Evolutionary conservation across 2,329 filamentous ascomycete genomes (phyloP).

Genomic region (Sarocladium brachiariae): DNA sequence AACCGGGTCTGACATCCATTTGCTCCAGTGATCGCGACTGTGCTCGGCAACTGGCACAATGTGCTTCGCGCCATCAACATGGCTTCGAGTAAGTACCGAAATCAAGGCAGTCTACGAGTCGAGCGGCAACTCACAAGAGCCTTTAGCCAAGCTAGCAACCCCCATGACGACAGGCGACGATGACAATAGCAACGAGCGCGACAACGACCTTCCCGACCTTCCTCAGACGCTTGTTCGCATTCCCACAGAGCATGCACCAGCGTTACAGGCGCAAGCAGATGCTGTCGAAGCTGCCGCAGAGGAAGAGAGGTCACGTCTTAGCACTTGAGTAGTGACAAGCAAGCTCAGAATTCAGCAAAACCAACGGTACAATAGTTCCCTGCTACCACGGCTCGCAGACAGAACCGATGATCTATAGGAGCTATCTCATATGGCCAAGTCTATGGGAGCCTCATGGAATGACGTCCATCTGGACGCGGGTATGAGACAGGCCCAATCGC

Average conservation of each 20-base stretch:
- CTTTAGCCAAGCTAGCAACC: conserved; percentile 61
- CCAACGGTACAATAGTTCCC: background rate
- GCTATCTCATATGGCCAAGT: too few species aligned
- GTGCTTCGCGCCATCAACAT: conserved; percentile 79
- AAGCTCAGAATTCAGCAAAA: background rate
- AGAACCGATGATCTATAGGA: too few species aligned
- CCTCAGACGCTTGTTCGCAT: conserved; percentile 81
- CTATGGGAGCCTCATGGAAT: too few species aligned
- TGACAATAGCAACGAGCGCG: conserved; percentile 33
- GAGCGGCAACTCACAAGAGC: background rate
- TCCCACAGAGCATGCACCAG: conserved; percentile 68
- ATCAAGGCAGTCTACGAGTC: background rate
- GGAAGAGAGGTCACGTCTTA: conserved; percentile 22
- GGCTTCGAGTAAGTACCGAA: conserved; percentile 63
- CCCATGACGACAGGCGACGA: conserved; percentile 34
- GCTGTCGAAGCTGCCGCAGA: conserved; percentile 37
- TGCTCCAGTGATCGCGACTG: conserved; percentile 70
- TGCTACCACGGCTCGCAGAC: too few species aligned
- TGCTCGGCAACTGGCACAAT: conserved; percentile 82
- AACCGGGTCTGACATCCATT: too few species aligned
- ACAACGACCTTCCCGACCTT: conserved; percentile 41
- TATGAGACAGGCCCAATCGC: too few species aligned
- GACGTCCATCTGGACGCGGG: too few species aligned
- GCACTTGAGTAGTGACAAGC: background rate
- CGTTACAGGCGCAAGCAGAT: conserved; percentile 54